Percentiles rank a stretch among this genome's conserved stretches.
Evolutionary conservation across 2,329 filamentous ascomycete species (phyloP).

Genomic region (Fusarium succisae): DNA sequence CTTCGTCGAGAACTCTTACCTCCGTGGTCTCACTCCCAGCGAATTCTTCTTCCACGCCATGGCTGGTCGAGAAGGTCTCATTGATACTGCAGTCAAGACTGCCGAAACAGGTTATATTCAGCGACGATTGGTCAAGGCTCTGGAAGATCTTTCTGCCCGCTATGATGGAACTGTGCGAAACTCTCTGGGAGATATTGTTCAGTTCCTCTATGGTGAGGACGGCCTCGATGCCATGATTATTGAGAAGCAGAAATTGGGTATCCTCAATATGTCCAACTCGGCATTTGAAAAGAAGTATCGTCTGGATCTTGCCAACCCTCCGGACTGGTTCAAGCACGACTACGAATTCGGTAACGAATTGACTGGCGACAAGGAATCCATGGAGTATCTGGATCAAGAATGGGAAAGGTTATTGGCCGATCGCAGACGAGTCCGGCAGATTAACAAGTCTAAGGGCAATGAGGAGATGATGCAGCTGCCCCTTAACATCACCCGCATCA

Average conservation of each 20-base stretch:
- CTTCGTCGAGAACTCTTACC: constrained; percentile 98
- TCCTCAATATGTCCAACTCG: constrained; percentile 80
- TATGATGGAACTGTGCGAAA: constrained; percentile 98
- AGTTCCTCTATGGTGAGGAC: constrained; percentile 98
- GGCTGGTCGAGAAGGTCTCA: constrained; percentile 99
- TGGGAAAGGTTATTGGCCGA: constrained; percentile 82
- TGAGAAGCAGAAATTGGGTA: constrained; percentile 90
- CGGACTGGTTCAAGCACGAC: constrained; percentile 68
- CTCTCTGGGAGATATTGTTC: constrained; percentile 93
- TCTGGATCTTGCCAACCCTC: constrained; percentile 72
- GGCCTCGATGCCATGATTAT: constrained; percentile 93
- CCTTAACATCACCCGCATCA: constrained; percentile 89
- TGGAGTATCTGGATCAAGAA: constrained; percentile 87
- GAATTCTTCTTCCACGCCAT: constrained; percentile 99
- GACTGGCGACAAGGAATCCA: constrained; percentile 85
- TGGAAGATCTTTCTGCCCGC: constrained; percentile 97
- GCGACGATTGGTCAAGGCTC: constrained; percentile 94
- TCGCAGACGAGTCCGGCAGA: constrained; percentile 76
- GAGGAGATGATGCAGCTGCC: constrained; percentile 91
- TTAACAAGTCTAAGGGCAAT: constrained; percentile 74
- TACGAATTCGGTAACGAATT: constrained; percentile 86
- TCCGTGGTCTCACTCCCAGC: constrained; percentile 91
- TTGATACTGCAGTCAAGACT: constrained; percentile 99
- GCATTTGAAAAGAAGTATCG: constrained; percentile 85
- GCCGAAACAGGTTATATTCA: constrained; percentile 99